Conservation (phyloP, 345 rosid genomes). For the Schrenkiella parvula region DNA sequence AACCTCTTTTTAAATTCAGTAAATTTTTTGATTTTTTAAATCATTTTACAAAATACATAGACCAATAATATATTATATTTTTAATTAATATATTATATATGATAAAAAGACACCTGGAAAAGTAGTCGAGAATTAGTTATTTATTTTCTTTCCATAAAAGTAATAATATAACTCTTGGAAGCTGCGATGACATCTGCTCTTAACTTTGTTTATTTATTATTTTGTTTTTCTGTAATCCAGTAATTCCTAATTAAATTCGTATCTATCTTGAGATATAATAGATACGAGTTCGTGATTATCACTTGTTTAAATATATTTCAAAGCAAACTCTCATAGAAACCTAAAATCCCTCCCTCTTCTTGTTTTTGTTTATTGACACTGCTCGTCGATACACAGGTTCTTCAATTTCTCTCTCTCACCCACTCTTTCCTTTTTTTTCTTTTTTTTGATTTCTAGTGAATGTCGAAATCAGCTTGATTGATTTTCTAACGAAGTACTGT, state of each 20-base stretch:
- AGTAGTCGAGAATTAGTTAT: not conserved
- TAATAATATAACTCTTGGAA: not conserved
- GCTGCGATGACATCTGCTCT: not conserved
- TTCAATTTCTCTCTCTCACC: not conserved
- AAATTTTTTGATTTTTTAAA: too few relatives aligned
- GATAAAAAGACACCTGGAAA: not conserved
- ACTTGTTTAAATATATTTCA: not conserved
- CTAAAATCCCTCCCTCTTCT: not conserved
- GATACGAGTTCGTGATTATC: not conserved
- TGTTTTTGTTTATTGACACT: not conserved
- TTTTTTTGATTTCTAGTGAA: not conserved
- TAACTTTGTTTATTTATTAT: not conserved
- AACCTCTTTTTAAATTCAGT: too few relatives aligned
- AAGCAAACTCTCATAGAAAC: not conserved
- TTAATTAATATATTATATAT: not conserved
- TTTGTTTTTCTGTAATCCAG: not conserved
- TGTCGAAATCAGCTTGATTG: not conserved
- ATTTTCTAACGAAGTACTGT: not conserved
- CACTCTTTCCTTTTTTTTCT: not conserved
- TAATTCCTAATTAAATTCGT: not conserved
- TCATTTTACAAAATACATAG: too few relatives aligned
- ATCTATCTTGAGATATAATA: not conserved
- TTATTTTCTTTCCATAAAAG: not conserved
- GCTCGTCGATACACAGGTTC: constrained; percentile 7
- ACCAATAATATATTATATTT: too few relatives aligned